Evolutionary conservation across 2,329 filamentous ascomycete genomes (phyloP).

Genomic region (Myriosclerotinia duriaeana): DNA sequence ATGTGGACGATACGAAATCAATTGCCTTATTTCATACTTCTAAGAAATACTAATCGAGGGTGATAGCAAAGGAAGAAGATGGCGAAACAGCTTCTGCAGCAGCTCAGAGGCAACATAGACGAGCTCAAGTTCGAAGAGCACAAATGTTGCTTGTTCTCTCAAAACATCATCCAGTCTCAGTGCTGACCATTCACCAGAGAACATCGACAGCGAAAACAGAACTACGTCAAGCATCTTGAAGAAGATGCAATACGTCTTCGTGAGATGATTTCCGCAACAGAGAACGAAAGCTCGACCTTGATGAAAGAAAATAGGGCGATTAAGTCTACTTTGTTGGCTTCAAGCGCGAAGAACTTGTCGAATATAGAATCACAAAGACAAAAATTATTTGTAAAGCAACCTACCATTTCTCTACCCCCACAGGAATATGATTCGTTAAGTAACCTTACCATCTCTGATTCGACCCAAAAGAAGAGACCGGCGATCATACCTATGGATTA

Average conservation of each 20-base stretch:
- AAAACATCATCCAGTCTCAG: not conserved
- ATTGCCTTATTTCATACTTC: not conserved
- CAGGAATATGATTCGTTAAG: not conserved
- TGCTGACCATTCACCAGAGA: conserved; percentile 28
- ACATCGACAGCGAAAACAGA: conserved; percentile 38
- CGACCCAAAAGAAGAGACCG: not conserved
- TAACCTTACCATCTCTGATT: not conserved
- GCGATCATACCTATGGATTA: not conserved
- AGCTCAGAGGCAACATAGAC: conserved; percentile 34
- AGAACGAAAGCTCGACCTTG: conserved; percentile 28
- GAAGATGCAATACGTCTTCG: conserved; percentile 36
- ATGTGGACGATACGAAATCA: not conserved
- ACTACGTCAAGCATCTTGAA: conserved; percentile 38
- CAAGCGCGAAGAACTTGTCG: not conserved
- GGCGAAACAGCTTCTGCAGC: conserved; percentile 24
- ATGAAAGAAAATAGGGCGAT: conserved; percentile 35
- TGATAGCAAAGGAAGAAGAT: conserved; percentile 22
- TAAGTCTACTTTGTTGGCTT: conserved; percentile 19
- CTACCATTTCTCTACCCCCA: not conserved
- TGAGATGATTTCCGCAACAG: conserved; percentile 32
- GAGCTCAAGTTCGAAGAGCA: conserved; percentile 39
- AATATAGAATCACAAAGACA: not conserved
- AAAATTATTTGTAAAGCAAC: not conserved
- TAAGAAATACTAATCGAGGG: not conserved
- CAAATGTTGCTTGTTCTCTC: conserved; percentile 32